Evolutionary conservation across 192 early-diverging fungal species (phyloP), one percentile per base, ranked within the genome.

Genomic region (Coemansia sp.): DNA sequence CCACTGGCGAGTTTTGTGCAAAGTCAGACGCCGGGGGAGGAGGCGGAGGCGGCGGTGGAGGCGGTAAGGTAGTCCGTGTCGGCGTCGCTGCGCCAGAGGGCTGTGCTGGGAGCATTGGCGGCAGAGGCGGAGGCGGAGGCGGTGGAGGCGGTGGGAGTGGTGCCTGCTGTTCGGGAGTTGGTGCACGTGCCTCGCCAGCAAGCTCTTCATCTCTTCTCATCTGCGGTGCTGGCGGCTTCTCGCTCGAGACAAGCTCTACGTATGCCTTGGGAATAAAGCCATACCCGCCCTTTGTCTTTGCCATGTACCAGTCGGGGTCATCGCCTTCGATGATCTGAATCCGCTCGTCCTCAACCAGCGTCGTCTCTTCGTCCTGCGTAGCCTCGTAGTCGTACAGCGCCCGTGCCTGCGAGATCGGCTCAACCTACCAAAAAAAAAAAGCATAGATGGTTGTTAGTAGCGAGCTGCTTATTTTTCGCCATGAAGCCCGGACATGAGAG

Each of bases 261-360:
- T 98, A 98, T 40, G 88, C 90, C 56, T 87, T 86, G 48, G 95
- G 97, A 22, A 90, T 86, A 59, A 96, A 88, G 17, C 97, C 97
- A 46, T 88, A 87, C 4, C 82, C 61, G 10, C 76, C 83, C 59
- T 88, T 83, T 27, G 84, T 84, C 60, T 84, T 84, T 18, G 86
- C 92, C 62, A 96, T 85, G 84, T 87, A 95, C 97, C 97, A 99
- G 72, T 98, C 95, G 6, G 86, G 87, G 62, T 95, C 94, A 56
- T 87, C 87, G 26, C 86, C 85, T 41, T 94, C 92, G 63, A 92
- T 87, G 4, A 99, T 71, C 48, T 83, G 68, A 48, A 98, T 70
- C 6, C 75, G 65, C 53, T 87, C 87, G 37, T 85, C 90, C 65
- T 92, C 93, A 33, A 65, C 68, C 41, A 98, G 81, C 2, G 86